Percentiles rank a stretch among this genome's conserved stretches.
Evolutionary conservation across 177 flowering plant genomes (phyloP).

Genomic region (Vitis hybrid): DNA sequence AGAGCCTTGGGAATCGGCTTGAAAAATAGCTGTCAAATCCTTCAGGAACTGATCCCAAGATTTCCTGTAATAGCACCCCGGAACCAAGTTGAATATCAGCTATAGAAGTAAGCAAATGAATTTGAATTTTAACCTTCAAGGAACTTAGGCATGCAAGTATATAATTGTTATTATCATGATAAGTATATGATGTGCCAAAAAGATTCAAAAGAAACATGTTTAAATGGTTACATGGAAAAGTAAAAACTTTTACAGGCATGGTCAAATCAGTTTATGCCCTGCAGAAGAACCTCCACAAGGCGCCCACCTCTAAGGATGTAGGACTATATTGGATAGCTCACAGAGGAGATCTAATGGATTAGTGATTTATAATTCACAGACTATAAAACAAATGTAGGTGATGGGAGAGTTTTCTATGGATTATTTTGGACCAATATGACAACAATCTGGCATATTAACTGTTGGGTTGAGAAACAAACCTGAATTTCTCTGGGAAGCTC

Average conservation of each 20-base stretch:
- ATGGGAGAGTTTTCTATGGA: neutral
- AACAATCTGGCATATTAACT: neutral
- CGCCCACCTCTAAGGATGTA: neutral
- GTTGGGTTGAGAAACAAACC: constrained; percentile 41
- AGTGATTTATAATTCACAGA: neutral
- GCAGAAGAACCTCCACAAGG: no score
- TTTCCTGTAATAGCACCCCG: constrained; percentile 43
- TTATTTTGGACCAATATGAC: neutral
- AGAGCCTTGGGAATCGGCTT: constrained; percentile 69
- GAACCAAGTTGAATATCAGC: neutral
- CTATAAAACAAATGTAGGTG: neutral
- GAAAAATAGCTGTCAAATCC: constrained; percentile 78
- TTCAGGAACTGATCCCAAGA: constrained; percentile 76
- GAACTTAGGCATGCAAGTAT: no score
- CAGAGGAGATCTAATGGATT: neutral
- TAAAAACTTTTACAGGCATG: neutral
- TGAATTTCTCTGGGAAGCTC: constrained; percentile 85
- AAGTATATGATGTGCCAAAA: neutral
- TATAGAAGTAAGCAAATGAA: neutral
- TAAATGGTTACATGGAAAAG: no score
- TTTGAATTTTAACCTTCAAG: neutral
- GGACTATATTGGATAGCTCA: neutral
- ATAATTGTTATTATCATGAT: no score
- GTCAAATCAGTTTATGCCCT: neutral
- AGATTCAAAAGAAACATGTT: neutral